Evolutionary conservation across 305 asterid species (phyloP).

Genomic region (Fraxinus latifolia): DNA sequence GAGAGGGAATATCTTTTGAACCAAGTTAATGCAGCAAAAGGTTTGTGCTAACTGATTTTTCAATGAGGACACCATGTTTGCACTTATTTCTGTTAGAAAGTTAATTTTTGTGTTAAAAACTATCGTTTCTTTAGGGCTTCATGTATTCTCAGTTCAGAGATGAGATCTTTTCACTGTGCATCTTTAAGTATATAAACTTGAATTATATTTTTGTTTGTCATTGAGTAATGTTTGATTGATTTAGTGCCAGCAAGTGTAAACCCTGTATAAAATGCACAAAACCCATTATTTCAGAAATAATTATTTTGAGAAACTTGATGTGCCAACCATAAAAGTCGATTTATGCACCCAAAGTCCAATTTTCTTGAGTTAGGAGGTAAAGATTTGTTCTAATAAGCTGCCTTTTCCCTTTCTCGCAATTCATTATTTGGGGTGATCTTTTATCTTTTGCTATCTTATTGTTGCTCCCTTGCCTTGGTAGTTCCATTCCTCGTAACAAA

Average conservation of each 20-base stretch:
- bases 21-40: slow-evolving; percentile 91
- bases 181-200: background rate
- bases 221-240: background rate
- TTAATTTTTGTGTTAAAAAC: background rate
- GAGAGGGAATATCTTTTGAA: slow-evolving; percentile 90
- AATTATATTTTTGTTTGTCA: background rate
- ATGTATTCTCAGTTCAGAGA: slow-evolving; percentile 10
- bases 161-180: background rate
- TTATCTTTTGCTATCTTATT: background rate
- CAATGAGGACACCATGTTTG: background rate
- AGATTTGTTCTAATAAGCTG: slow-evolving; percentile 4
- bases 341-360: background rate
- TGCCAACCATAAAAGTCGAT: background rate
- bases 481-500: background rate
- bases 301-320: background rate
- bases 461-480: background rate
- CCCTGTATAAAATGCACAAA: slow-evolving; percentile 20
- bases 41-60: slow-evolving; percentile 35
- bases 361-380: background rate
- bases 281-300: background rate
- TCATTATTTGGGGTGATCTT: background rate
- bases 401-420: slow-evolving; percentile 3
- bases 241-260: background rate
- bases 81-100: background rate
- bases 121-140: slow-evolving; percentile 10